Evolutionary conservation across 2,329 filamentous ascomycete genomes (phyloP).

Genomic region (Lasiodiplodia citricola): DNA sequence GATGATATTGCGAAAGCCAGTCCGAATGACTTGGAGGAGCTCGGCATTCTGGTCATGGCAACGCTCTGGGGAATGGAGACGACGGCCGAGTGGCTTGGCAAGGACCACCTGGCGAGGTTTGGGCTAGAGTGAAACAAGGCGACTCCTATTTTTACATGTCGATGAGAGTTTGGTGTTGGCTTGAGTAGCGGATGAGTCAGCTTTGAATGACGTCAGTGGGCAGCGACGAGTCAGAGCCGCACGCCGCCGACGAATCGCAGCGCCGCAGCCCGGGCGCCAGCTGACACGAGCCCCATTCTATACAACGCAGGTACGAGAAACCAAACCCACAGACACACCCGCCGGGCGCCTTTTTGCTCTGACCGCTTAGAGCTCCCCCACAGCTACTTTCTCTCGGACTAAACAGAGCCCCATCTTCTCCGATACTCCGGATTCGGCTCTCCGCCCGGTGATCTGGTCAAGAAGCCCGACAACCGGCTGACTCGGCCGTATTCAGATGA

Average conservation of each 20-base stretch:
- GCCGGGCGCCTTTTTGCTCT: constrained; percentile 8
- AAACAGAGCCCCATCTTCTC: background rate
- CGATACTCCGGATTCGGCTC: background rate
- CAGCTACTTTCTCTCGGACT: background rate
- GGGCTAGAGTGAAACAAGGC: background rate
- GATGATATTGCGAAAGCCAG: constrained; percentile 26
- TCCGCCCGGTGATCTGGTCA: background rate
- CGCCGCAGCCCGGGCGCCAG: background rate
- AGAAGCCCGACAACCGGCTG: background rate
- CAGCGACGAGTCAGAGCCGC: background rate
- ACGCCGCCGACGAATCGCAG: constrained; percentile 10
- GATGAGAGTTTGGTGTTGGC: background rate
- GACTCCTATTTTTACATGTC: background rate
- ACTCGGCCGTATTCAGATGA: background rate
- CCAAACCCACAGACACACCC: constrained; percentile 1
- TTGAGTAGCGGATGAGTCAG: background rate
- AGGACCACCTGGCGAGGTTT: background rate
- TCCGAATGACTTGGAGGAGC: constrained; percentile 30
- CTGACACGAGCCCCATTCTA: background rate
- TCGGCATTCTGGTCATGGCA: constrained; percentile 30
- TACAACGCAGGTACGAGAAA: constrained; percentile 9
- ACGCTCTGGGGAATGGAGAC: constrained; percentile 28
- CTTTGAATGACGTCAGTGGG: background rate
- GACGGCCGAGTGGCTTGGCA: constrained; percentile 28
- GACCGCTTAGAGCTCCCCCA: constrained; percentile 2